Evolutionary conservation across 805 yeast genomes (phyloP), one percentile per base, ranked within the genome.

Genomic region (Saccharomycopsis selenospora): DNA sequence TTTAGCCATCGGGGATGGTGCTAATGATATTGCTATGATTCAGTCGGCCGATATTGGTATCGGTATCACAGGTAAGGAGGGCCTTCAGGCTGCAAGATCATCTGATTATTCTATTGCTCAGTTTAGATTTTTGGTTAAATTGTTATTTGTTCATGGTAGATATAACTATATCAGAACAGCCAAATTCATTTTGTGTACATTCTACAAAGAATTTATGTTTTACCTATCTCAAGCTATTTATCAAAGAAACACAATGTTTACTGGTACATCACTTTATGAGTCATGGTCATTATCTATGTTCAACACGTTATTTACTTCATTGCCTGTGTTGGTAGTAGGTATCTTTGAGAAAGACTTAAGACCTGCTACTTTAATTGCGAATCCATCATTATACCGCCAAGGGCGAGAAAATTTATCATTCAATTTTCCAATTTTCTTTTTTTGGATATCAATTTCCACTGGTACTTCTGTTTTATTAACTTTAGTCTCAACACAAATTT

Each of bases 21-120:
- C 99, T 2, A 93, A 93, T 62, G 99, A 93, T 65, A 90, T 93
- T 61, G 98, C 99, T 1, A 93, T 93, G 99, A 93, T 93, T 53
- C 97, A 93, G 67, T 84, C 95, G 60, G 99, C 99, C 0, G 98
- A 93, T 65, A 88, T 93, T 48, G 99, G 99, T 25, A 78, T 93
- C 54, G 99, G 99, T 25, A 93, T 93, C 46, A 90, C 98, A 1
- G 99, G 99, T 30, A 85, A 84, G 57, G 99, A 93, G 66, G 99
- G 99, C 1, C 68, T 93, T 40, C 99, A 93, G 60, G 99, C 99
- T 0, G 96, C 99, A 0, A 72, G 99, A 57, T 76, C 96, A 0
- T 82, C 97, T 0, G 99, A 93, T 65, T 93, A 87, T 60, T 82
- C 98, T 1, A 85, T 93, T 61, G 99, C 95, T 0, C 99, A 93